These are phyloP conservation scores for Citrus australasica DNA, from an alignment of 345 rosid species.

Conservation along the genomic window DNA sequence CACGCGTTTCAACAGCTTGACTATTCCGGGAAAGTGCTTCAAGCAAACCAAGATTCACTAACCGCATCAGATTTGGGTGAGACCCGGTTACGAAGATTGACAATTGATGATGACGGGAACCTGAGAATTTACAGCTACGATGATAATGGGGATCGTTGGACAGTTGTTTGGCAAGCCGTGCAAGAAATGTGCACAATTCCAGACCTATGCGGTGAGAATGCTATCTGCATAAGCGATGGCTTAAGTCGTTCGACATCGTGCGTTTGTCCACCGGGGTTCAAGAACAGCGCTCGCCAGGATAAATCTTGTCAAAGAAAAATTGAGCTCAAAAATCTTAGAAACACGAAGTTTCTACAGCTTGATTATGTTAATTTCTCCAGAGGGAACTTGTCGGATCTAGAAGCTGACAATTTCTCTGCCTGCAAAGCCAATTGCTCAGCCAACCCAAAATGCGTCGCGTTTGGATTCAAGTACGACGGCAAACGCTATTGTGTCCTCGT, in stretches of 20 bases:
- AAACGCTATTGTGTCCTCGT: slow-evolving; percentile 47
- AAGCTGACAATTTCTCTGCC: slow-evolving; percentile 24
- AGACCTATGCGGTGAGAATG: slow-evolving; percentile 49
- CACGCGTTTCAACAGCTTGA: slow-evolving; percentile 17
- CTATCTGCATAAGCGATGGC: slow-evolving; percentile 47
- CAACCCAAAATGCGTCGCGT: slow-evolving; percentile 36
- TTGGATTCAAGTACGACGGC: slow-evolving; percentile 54
- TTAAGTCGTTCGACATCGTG: slow-evolving; percentile 25
- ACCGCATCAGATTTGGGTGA: slow-evolving; percentile 37
- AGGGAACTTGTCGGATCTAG: slow-evolving; percentile 23
- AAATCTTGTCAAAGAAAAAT: slow-evolving; percentile 36
- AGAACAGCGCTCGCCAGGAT: background rate
- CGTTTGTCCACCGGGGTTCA: slow-evolving; percentile 57
- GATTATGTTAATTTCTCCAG: slow-evolving; percentile 61
- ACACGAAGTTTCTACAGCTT: slow-evolving; percentile 49
- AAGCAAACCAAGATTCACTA: background rate
- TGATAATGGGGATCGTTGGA: slow-evolving; percentile 12
- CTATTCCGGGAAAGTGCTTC: slow-evolving; percentile 19
- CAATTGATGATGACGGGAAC: slow-evolving; percentile 50
- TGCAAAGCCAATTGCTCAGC: slow-evolving; percentile 40
- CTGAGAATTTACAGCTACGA: slow-evolving; percentile 39
- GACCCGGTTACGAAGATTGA: slow-evolving; percentile 29
- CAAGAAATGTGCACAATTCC: slow-evolving; percentile 46
- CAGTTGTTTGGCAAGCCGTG: slow-evolving; percentile 46
- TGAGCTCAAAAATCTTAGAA: background rate